Base-by-base conservation (phyloP, 345 rosid genomes). In the Bruguiera parviflora region DNA sequence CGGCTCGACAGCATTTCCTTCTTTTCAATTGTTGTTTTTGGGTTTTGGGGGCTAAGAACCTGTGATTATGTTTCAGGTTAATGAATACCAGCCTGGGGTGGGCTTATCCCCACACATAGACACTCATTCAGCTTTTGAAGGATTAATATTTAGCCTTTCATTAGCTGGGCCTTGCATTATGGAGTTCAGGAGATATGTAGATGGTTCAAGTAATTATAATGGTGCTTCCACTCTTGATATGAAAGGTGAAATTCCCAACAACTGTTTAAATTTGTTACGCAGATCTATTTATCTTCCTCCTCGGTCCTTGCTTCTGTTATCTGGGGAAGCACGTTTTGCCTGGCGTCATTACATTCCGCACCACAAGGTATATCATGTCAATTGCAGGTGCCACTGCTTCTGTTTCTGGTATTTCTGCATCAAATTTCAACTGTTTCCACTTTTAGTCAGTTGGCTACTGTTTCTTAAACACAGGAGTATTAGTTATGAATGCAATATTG, bases 311-410 rank as follows among this genome's bases (percentile, higher is more conserved):
- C 90, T 94, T 37, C 71, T 94, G 61, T 80, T 94, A 72, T 88
- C 92, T 1, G 91, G 92, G 52, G 98, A 94, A 83, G 97, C 96
- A 74, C 98, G 98, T 6, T 91, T 88, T 80, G 97, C 92, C 69
- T 94, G 98, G 98, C 86, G 91, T 69, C 97, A 91, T 81, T 94
- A 94, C 73, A 94, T 94, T 78, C 97, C 92, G 53, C 98, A 94
- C 78, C 98, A 94, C 78, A 94, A 94, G 97, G 98, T 83, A 77
- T 24, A 43, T 19, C 16, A 43, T 13, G 21, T 52, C 29, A 24
- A 47, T 58, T 33, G 3, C 49, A 27, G 69, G 0, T 69, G 24
- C 15, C 18, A 37, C 37, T 43, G 22, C 22, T 28, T 49, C 24
- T 2, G 16, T 25, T 18, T 61, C 32, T 56, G 56, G 28, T 59